These are phyloP conservation scores for Talaromyces adpressus DNA, from an alignment of 495 filamentous ascomycete species.

Conservation along the genomic window DNA sequence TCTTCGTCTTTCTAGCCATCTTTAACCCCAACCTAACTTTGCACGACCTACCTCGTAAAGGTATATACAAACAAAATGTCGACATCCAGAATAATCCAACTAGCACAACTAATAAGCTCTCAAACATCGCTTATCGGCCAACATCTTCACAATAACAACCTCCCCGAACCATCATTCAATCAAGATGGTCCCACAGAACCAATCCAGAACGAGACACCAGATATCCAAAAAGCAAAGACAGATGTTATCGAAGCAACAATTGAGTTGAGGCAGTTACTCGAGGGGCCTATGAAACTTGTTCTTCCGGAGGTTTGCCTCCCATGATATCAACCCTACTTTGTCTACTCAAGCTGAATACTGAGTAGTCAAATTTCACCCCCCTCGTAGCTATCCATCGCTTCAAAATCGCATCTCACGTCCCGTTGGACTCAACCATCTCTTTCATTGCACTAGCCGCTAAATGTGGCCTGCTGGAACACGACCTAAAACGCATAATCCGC, in stretches of 20 bases:
- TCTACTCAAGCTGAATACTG: neutral
- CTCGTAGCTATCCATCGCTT: constrained; percentile 24
- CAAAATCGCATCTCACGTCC: constrained; percentile 20
- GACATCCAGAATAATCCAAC: constrained; percentile 7
- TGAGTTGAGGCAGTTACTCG: constrained; percentile 5
- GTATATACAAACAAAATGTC: neutral
- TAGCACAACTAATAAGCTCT: constrained; percentile 5
- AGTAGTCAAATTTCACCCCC: constrained; percentile 2
- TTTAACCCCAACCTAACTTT: neutral
- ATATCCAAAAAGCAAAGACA: neutral
- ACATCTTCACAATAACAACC: neutral
- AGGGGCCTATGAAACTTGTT: constrained; percentile 7
- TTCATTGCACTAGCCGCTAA: constrained; percentile 35
- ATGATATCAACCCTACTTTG: neutral
- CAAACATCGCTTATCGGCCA: constrained; percentile 5
- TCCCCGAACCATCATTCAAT: constrained; percentile 7
- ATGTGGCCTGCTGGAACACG: constrained; percentile 32
- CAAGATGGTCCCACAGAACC: constrained; percentile 1
- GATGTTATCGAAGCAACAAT: constrained; percentile 6
- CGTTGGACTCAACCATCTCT: constrained; percentile 30
- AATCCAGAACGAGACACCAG: neutral
- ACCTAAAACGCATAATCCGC: constrained; percentile 46
- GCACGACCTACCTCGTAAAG: no score
- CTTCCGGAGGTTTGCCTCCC: constrained; percentile 1
- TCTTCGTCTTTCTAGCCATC: neutral